A percentile compares a stretch with the other conserved stretches of the same genome.
These are phyloP conservation scores for Cystobasidium slooffiae DNA, from an alignment of 1,284 basidiomycete species.

Conservation along the genomic window DNA sequence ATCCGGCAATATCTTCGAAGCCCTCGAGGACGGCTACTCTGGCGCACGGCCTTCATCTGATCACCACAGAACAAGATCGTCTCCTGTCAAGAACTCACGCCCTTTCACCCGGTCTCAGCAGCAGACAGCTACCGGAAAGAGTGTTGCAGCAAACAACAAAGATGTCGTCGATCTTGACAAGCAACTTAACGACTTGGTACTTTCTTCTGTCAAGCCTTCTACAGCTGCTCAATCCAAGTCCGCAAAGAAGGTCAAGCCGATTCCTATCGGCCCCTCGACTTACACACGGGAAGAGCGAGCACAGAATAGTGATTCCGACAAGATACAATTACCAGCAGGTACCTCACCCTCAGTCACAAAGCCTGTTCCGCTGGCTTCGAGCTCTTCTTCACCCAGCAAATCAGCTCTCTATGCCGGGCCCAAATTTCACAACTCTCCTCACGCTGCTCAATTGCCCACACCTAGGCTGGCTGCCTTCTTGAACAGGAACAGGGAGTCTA, in stretches of 20 bases:
- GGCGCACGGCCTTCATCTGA: conserved; percentile 34
- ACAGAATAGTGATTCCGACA: too few relatives aligned
- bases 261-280: conserved; percentile 5
- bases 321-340: too few relatives aligned
- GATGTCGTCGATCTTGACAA: conserved; percentile 14
- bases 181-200: conserved; percentile 1
- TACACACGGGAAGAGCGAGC: too few relatives aligned
- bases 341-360: background rate
- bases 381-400: conserved; percentile 26
- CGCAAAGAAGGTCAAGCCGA: conserved; percentile 18
- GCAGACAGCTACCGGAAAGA: background rate
- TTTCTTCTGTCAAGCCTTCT: background rate
- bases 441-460: conserved; percentile 37
- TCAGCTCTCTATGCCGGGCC: conserved; percentile 43
- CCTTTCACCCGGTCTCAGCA: background rate
- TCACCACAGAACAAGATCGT: conserved; percentile 27
- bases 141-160: background rate
- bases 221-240: conserved; percentile 6
- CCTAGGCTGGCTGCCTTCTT: conserved; percentile 37
- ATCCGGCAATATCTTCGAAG: conserved; percentile 14
- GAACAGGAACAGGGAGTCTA: conserved; percentile 27
- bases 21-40: conserved; percentile 37
- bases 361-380: background rate
- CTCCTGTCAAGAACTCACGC: conserved; percentile 18
- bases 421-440: conserved; percentile 46